Evolutionary conservation across 192 early-diverging fungal species (phyloP).

Genomic region (Obelidium mucronatum): DNA sequence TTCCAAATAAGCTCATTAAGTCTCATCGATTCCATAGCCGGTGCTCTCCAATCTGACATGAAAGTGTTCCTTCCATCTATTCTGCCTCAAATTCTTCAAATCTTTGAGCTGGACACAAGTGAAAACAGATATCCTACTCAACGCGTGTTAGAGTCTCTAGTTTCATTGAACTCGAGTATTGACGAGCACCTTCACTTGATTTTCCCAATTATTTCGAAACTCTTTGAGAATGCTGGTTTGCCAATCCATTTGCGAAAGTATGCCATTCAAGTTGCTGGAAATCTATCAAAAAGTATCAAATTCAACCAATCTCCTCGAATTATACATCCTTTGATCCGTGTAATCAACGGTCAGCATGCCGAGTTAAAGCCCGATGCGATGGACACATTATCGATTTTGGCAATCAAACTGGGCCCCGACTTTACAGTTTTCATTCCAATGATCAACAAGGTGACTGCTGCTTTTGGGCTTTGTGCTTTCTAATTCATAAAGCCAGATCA

Average conservation of each 20-base stretch:
- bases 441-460: slow-evolving; percentile 65
- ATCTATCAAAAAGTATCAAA: slow-evolving; percentile 60
- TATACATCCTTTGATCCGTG: slow-evolving; percentile 66
- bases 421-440: slow-evolving; percentile 83
- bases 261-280: slow-evolving; percentile 73
- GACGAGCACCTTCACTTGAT: slow-evolving; percentile 86
- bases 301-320: slow-evolving; percentile 83
- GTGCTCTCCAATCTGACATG: slow-evolving; percentile 78
- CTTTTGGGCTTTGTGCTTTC: background rate
- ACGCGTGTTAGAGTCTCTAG: slow-evolving; percentile 70
- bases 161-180: slow-evolving; percentile 72
- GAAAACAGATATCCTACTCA: slow-evolving; percentile 47
- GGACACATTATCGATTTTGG: slow-evolving; percentile 77
- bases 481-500: slow-evolving; percentile 11
- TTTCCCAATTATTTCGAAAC: slow-evolving; percentile 73
- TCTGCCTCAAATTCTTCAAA: slow-evolving; percentile 73
- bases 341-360: slow-evolving; percentile 19
- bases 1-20: slow-evolving; percentile 74
- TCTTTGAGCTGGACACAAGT: slow-evolving; percentile 70
- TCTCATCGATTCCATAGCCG: slow-evolving; percentile 76
- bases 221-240: slow-evolving; percentile 70
- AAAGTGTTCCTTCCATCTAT: slow-evolving; percentile 74
- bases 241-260: slow-evolving; percentile 59
- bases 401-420: slow-evolving; percentile 77
- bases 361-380: slow-evolving; percentile 69